These are phyloP conservation scores for Chernovozyma aurita DNA, from an alignment of 1,139 yeast genomes.

Conservation along the genomic window DNA sequence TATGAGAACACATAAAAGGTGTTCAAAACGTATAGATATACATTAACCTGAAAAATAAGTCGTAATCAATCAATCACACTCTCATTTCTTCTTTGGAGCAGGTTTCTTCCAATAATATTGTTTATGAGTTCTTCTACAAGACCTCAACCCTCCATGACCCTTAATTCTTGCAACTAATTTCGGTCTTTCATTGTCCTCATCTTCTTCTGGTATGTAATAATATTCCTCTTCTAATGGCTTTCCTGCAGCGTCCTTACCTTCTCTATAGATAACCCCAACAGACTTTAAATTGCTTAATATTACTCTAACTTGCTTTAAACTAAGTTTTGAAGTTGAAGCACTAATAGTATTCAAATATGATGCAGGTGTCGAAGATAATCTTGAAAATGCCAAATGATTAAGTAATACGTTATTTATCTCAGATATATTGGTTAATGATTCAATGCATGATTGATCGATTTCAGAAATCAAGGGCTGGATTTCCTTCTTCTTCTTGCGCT, in stretches of 20 bases:
- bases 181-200: conserved; percentile 65
- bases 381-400: conserved; percentile 86
- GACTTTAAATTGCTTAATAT: conserved; percentile 49
- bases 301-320: conserved; percentile 47
- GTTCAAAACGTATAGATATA: no score
- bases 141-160: conserved; percentile 77
- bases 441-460: conserved; percentile 24
- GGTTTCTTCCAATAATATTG: conserved; percentile 89
- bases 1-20: no score
- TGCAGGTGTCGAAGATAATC: conserved; percentile 82
- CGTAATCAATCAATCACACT: no score
- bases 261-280: conserved; percentile 79
- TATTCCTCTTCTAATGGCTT: conserved; percentile 90
- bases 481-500: conserved; percentile 9
- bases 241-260: conserved; percentile 96
- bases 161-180: conserved; percentile 68
- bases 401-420: conserved; percentile 63
- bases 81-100: conserved; percentile 40
- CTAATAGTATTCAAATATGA: conserved; percentile 60
- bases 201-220: conserved; percentile 83
- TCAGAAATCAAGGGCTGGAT: conserved; percentile 11
- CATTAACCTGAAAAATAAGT: no score
- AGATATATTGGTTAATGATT: conserved; percentile 33
- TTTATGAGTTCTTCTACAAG: conserved; percentile 90
- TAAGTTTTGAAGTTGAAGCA: conserved; percentile 39